Conservation (phyloP, 176 grass and related monocot genomes). For the Aegilops sharonensis region DNA sequence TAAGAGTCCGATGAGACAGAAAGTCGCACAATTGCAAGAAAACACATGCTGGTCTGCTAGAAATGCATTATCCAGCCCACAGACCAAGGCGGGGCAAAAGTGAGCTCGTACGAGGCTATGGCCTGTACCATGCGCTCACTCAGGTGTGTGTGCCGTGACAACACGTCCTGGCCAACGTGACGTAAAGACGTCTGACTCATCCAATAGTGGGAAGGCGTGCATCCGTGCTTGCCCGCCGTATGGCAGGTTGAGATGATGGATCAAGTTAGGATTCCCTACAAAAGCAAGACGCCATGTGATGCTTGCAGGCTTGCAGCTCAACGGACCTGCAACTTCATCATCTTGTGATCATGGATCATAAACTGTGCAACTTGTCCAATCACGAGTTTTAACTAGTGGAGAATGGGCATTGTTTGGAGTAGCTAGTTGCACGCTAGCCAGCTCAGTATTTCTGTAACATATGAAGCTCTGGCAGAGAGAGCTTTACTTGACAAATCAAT, state of each 20-base stretch:
- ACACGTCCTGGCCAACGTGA: slow-evolving; percentile 26
- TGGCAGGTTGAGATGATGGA: slow-evolving; percentile 38
- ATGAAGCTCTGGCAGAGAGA: neutral
- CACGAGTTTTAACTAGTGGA: neutral
- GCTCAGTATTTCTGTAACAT: neutral
- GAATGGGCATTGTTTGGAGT: neutral
- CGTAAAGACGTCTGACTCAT: slow-evolving; percentile 28
- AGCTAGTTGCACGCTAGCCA: neutral
- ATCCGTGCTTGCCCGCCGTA: neutral
- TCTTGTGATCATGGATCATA: neutral
- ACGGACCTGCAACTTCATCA: slow-evolving; percentile 24
- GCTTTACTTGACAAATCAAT: neutral
- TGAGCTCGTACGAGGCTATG: neutral
- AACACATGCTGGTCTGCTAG: neutral
- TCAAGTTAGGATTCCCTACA: slow-evolving; percentile 40
- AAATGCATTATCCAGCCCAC: neutral
- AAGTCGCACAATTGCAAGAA: neutral
- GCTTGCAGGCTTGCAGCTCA: neutral
- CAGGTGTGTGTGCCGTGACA: neutral
- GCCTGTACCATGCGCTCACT: neutral
- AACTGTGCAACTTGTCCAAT: neutral
- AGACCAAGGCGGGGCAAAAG: neutral
- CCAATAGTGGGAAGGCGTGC: slow-evolving; percentile 10
- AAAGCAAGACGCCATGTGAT: slow-evolving; percentile 40
- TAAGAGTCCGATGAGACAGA: neutral